Percentiles rank a stretch among this genome's conserved stretches.
These are phyloP conservation scores for Phytopythium aichiense DNA, from an alignment of 352 stramenopile species.

Conservation along the genomic window DNA sequence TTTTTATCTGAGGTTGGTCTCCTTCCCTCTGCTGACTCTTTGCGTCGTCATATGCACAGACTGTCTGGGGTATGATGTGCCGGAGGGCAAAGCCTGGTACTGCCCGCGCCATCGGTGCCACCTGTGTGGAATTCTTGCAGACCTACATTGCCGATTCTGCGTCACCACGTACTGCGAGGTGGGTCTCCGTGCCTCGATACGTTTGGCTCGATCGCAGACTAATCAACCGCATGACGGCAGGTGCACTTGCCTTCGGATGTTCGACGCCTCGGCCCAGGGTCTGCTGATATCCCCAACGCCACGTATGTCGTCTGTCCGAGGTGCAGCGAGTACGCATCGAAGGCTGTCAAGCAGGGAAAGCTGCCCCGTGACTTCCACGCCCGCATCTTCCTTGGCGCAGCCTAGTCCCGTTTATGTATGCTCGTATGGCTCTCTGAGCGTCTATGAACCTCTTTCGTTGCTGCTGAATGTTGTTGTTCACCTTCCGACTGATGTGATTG, in stretches of 20 bases:
- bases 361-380: constrained; percentile 32
- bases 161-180: constrained; percentile 71
- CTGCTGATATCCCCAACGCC: constrained; percentile 43
- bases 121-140: constrained; percentile 52
- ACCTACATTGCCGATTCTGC: constrained; percentile 62
- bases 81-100: constrained; percentile 52
- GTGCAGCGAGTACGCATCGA: constrained; percentile 35
- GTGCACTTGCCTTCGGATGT: constrained; percentile 39
- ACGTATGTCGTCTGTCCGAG: constrained; percentile 57
- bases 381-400: constrained; percentile 18
- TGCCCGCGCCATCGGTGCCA: constrained; percentile 69
- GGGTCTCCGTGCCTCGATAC: not conserved
- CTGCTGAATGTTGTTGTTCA: not conserved
- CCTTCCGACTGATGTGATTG: not conserved
- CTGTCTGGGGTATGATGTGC: constrained; percentile 59
- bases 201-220: not conserved
- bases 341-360: constrained; percentile 40
- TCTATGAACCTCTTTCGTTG: not conserved
- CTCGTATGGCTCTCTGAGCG: not conserved
- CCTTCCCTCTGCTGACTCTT: not conserved
- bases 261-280: constrained; percentile 36
- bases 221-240: constrained; percentile 15
- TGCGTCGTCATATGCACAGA: constrained; percentile 23
- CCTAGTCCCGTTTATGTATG: not conserved
- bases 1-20: not conserved